Conservation (phyloP, 2,329 filamentous ascomycete species). For the Talaromyces sp. region DNA sequence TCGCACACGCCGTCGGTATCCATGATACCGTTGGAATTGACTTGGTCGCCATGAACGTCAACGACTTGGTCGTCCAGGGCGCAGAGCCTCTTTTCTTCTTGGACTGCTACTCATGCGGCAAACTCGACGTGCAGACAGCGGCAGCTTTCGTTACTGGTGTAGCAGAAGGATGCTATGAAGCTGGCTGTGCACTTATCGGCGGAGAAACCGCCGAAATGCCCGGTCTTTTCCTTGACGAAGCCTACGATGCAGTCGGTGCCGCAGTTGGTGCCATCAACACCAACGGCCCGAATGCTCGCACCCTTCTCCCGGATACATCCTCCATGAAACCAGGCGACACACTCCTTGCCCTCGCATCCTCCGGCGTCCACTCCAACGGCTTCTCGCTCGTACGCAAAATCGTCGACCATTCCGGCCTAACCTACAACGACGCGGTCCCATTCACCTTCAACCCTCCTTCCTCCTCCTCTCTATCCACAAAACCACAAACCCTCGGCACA, state of each 20-base stretch:
- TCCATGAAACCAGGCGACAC: conserved; percentile 79
- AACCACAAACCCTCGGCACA: conserved; percentile 54
- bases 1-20: conserved; percentile 82
- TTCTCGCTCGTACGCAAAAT: conserved; percentile 95
- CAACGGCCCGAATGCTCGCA: conserved; percentile 47
- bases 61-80: conserved; percentile 93
- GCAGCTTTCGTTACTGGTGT: conserved; percentile 88
- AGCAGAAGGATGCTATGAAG: conserved; percentile 75
- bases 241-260: conserved; percentile 89
- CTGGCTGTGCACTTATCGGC: conserved; percentile 86
- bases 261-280: conserved; percentile 75
- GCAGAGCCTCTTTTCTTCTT: conserved; percentile 94
- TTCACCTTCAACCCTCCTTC: conserved; percentile 56
- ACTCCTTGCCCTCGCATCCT: conserved; percentile 77
- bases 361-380: conserved; percentile 90
- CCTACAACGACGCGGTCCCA: conserved; percentile 67
- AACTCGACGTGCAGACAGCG: conserved; percentile 70
- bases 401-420: conserved; percentile 65
- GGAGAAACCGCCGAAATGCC: conserved; percentile 99
- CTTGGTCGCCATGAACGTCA: conserved; percentile 98
- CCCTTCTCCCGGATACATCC: conserved; percentile 68
- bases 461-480: conserved; percentile 62
- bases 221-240: conserved; percentile 79
- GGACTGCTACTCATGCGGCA: conserved; percentile 94
- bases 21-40: conserved; percentile 96